Percentiles rank a stretch among this genome's conserved stretches.
Evolutionary conservation across 306 rosid genomes (phyloP).

Genomic region (Castanospermum australe): DNA sequence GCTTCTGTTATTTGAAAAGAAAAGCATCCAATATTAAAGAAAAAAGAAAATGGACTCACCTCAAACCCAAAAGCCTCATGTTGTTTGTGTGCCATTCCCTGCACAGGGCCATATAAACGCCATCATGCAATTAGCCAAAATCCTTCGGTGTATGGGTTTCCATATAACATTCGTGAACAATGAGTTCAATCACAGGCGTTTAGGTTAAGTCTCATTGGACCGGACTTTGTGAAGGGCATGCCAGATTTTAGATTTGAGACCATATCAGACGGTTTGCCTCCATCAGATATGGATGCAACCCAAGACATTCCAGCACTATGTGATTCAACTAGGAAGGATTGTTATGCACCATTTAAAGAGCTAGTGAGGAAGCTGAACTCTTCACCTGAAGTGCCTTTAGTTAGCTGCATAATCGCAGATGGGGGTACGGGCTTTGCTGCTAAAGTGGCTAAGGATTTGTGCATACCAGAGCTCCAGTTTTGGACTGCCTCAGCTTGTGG

Average conservation of each 20-base stretch:
- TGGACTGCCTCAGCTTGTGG: constrained; percentile 42
- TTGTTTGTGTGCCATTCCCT: background rate
- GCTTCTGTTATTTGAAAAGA: no score
- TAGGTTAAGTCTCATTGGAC: constrained; percentile 12
- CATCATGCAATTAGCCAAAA: constrained; percentile 36
- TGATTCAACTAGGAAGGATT: constrained; percentile 27
- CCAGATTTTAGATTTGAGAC: constrained; percentile 21
- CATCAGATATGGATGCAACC: constrained; percentile 7
- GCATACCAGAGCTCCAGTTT: constrained; percentile 29
- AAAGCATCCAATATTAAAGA: no score
- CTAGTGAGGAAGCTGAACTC: constrained; percentile 17
- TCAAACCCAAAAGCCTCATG: no score
- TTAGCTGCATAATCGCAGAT: constrained; percentile 29
- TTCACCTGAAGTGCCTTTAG: constrained; percentile 19
- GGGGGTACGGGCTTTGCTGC: constrained; percentile 21
- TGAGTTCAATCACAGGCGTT: constrained; percentile 24
- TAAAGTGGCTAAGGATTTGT: constrained; percentile 30
- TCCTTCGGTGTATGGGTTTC: constrained; percentile 26
- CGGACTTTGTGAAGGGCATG: background rate
- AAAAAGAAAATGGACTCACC: no score
- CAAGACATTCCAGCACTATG: constrained; percentile 24
- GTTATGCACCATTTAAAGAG: constrained; percentile 28
- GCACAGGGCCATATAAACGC: constrained; percentile 38
- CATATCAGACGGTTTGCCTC: constrained; percentile 31
- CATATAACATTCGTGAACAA: constrained; percentile 34